These are phyloP conservation scores for Thielaviopsis musarum DNA, from an alignment of 2,329 filamentous ascomycete genomes.

Conservation along the genomic window DNA sequence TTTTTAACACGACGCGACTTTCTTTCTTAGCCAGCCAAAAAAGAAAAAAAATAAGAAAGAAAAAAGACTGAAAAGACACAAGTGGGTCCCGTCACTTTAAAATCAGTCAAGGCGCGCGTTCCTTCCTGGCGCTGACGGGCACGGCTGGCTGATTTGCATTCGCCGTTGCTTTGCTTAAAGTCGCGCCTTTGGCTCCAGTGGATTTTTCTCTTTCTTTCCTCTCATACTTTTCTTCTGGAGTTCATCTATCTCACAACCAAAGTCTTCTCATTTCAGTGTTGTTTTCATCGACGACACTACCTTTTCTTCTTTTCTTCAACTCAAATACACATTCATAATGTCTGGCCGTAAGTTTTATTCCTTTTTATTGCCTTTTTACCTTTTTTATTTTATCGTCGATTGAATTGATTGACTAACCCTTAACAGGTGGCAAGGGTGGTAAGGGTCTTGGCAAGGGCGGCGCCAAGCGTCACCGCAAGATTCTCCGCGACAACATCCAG, in stretches of 20 bases:
- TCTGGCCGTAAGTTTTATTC: conserved; percentile 14
- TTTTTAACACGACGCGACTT: too few species aligned
- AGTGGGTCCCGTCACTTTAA: conserved; percentile 1
- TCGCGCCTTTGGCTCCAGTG: not conserved
- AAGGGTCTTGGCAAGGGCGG: conserved; percentile 97
- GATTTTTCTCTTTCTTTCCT: not conserved
- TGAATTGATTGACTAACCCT: not conserved
- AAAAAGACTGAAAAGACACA: not conserved
- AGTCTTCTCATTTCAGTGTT: too few species aligned
- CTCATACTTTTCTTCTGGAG: not conserved
- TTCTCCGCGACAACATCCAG: conserved; percentile 98
- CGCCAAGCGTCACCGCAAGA: conserved; percentile 98
- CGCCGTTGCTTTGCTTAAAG: not conserved
- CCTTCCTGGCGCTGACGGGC: not conserved
- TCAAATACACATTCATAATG: conserved; percentile 9
- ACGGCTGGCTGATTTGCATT: too few species aligned
- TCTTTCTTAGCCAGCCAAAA: too few species aligned
- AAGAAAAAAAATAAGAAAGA: not conserved
- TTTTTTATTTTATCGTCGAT: not conserved
- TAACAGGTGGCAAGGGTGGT: conserved; percentile 74
- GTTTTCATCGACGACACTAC: too few species aligned
- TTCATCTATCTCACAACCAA: too few species aligned
- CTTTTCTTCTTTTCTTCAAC: not conserved
- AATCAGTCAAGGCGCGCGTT: conserved; percentile 1
- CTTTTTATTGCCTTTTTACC: too few species aligned